Evolutionary conservation across 1,139 yeast genomes (phyloP), one percentile per base, ranked within the genome.

Genomic region (Kluyveromyces marxianus): DNA sequence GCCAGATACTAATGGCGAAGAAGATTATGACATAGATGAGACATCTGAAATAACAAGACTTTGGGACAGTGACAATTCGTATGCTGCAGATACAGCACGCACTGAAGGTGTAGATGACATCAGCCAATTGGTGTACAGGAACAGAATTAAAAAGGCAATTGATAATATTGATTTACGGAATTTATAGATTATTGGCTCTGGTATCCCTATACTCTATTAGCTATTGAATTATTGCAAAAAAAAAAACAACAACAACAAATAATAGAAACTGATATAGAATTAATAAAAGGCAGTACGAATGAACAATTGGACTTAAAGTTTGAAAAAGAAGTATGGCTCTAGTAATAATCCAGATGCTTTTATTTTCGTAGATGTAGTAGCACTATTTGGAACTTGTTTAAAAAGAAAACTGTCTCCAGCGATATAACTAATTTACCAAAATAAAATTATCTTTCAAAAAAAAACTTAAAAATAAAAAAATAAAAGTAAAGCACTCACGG

Each of bases 401-500:
- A 14, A 14, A 14, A 14, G 21, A 14, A 14, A 1, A 14, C 21
- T 14, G 21, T 14, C 21, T 14, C 21, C 2, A 2, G 21, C 21
- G 21, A 14, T 14, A 14, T 14, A 14, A 14, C 21, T 14, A 14
- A 14, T 14, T 14, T 14, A 14, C 21, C 21, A 14, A 14, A 14
- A 14, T 14, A 14, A 14, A 14, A 14, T 14, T 14, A 14, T 14
- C 21, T 14, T 14, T 14, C 21, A 14, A 14, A 14, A 14, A 14
- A 14, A 1, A 14, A 14, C 21, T 14, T 14, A 14, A 14, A 14
- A 14, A 14, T 14, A 14, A 26, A 32, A 39, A 31, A 39, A 26
- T n/a, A 31, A 50, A 59, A 29, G 10, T 29, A 29, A 7, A 59
- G 63, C 74, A 71, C 76, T 71, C 76, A 70, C 69, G 75, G 71